Base-by-base conservation (phyloP, 352 stramenopile genomes). In the Phytophthora parvispora region DNA sequence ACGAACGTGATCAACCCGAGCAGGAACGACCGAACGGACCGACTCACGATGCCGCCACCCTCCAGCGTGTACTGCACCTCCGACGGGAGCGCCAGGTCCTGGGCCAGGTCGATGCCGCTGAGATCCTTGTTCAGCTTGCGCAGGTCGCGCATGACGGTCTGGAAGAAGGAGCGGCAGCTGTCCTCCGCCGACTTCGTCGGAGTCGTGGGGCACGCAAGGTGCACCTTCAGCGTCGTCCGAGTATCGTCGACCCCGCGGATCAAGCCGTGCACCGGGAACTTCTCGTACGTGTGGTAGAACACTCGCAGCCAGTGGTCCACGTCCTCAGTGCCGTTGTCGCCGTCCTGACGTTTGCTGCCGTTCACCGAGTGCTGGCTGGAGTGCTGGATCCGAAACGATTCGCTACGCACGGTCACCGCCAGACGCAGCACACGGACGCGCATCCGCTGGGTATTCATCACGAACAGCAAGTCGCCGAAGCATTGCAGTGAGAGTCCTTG, bases 1-100 rank as follows among this genome's bases (percentile, higher is more conserved):
- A 95, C 84, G 52, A 94, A 92, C 1, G 86, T 93, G 8, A 93
- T 51, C 4, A 92, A 18, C 25, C 74, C 42, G 12, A 69, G 53
- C 1, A 80, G 43, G 50, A 80, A 75, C n/a, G 22, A 52, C 27
- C 60, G 59, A 16, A 71, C 8, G 2, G 63, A 12, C 28, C 40
- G 58, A 36, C 72, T 10, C 2, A 36, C 7, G n/a, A 61, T 60
- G 6, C 6, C 27, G 56, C 9, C 7, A 48, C n/a, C n/a, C n/a
- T n/a, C n/a, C n/a, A n/a, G n/a, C n/a, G n/a, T n/a, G n/a, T n/a
- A n/a, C n/a, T 40, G 45, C 7, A 32, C 54, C 13, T 62, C 10
- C 1, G 43, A 50, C 4, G 63, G 59, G 31, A 81, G 72, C 0
- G 12, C 15, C 64, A 83, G 50, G 40, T 64, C 52, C 47, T 34